Percentiles rank a stretch among this genome's conserved stretches.
Conservation (phyloP, 805 yeast genomes). For the Myxozyma kluyveri region DNA sequence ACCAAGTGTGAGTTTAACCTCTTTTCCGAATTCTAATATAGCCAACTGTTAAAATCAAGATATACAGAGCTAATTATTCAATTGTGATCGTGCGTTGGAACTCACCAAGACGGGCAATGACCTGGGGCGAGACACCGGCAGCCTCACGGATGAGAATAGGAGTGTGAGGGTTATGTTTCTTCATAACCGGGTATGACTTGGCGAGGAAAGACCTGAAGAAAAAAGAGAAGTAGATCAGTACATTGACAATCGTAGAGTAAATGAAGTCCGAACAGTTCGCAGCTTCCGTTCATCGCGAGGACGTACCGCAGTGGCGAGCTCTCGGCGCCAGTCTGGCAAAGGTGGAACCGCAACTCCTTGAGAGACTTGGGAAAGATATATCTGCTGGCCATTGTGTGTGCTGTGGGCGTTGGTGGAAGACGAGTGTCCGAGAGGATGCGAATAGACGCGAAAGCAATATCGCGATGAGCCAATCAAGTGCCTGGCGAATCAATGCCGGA, state of each 20-base stretch:
- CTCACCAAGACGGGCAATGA: constrained; percentile 66
- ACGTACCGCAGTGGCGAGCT: constrained; percentile 59
- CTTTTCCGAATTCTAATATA: constrained; percentile 48
- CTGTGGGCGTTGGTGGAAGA: no score
- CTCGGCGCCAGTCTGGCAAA: constrained; percentile 75
- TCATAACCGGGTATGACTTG: constrained; percentile 62
- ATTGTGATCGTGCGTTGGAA: not conserved
- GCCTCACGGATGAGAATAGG: constrained; percentile 81
- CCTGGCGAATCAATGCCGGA: not conserved
- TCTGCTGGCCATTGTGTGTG: constrained; percentile 34
- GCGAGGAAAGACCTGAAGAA: constrained; percentile 55
- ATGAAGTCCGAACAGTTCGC: not conserved
- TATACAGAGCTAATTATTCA: no score
- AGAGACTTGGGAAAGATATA: constrained; percentile 49
- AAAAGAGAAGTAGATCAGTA: not conserved
- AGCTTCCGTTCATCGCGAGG: not conserved
- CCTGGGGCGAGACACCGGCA: constrained; percentile 65
- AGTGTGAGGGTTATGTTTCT: constrained; percentile 58
- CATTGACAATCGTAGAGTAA: not conserved
- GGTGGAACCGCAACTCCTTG: constrained; percentile 70
- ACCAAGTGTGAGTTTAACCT: constrained; percentile 47
- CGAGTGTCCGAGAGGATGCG: no score
- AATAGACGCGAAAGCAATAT: no score
- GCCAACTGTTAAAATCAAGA: no score
- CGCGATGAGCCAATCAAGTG: not conserved